These are phyloP conservation scores for Melastoma candidum DNA, from an alignment of 441 rosid species.

Conservation along the genomic window DNA sequence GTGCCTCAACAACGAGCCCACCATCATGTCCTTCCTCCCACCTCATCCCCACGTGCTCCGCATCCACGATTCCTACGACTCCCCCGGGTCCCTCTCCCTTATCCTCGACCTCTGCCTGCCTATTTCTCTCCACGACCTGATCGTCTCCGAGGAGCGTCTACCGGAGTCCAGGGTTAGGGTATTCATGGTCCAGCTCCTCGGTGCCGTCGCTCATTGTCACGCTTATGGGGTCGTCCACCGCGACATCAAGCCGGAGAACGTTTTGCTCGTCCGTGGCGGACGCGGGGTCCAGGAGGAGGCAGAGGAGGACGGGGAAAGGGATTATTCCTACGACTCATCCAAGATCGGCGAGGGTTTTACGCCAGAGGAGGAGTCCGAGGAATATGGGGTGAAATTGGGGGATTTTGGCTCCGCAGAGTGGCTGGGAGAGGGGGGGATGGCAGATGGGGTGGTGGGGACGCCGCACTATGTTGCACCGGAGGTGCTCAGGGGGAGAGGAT, in stretches of 20 bases:
- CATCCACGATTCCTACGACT: conserved; percentile 52
- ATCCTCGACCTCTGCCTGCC: conserved; percentile 66
- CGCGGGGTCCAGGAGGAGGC: neutral
- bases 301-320: no score
- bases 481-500: conserved; percentile 51
- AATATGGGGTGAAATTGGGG: conserved; percentile 25
- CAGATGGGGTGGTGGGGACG: no score
- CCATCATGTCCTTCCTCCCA: conserved; percentile 55
- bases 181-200: conserved; percentile 31
- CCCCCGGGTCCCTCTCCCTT: conserved; percentile 41
- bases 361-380: no score
- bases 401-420: conserved; percentile 67
- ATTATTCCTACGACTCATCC: no score
- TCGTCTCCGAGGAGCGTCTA: conserved; percentile 20
- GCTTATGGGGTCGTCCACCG: conserved; percentile 42
- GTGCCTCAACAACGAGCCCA: conserved; percentile 63
- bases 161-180: conserved; percentile 29
- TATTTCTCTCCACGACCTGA: conserved; percentile 37
- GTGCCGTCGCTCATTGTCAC: conserved; percentile 48
- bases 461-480: conserved; percentile 63
- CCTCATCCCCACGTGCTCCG: conserved; percentile 63
- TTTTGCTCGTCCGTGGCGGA: conserved; percentile 26
- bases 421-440: conserved; percentile 18
- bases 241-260: conserved; percentile 54
- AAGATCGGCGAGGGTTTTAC: no score